phyloP scores from a whole-genome alignment of 306 rosid species.

The Macrotyloma uniflorum region DNA sequence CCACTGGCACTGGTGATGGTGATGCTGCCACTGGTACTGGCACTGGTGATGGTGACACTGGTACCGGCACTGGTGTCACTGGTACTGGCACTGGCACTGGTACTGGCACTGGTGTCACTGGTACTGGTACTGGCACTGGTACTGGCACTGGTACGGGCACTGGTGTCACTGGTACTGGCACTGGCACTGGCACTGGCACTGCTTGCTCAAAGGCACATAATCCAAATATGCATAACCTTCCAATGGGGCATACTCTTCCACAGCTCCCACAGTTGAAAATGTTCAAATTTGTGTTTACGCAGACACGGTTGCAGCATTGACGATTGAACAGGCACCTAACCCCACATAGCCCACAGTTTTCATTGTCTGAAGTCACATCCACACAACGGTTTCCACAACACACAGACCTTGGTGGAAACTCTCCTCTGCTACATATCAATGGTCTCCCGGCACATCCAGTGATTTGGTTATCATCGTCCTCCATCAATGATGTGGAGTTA shows the following conservation, averaged over 20 bases:
- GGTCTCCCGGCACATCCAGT: conserved; percentile 44
- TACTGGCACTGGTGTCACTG: too few relatives aligned
- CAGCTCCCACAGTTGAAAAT: conserved; percentile 67
- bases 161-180: neutral
- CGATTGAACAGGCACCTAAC: conserved; percentile 32
- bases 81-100: too few relatives aligned
- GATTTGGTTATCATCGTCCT: neutral
- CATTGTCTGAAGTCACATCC: conserved; percentile 40
- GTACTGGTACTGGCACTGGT: too few relatives aligned
- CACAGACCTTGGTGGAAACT: conserved; percentile 19
- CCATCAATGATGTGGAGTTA: conserved; percentile 24
- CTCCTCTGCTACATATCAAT: conserved; percentile 44
- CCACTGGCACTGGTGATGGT: too few relatives aligned
- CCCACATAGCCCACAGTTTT: conserved; percentile 64
- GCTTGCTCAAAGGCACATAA: conserved; percentile 47
- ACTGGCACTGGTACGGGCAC: too few relatives aligned
- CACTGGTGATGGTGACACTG: too few relatives aligned
- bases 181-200: neutral
- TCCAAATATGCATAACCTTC: conserved; percentile 53
- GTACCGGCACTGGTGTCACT: too few relatives aligned
- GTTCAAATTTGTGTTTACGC: conserved; percentile 39
- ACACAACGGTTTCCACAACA: conserved; percentile 66
- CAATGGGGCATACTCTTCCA: conserved; percentile 54
- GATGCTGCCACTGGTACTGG: too few relatives aligned
- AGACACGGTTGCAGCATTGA: conserved; percentile 63